Conservation (phyloP, 2,329 filamentous ascomycete genomes). For the Aschersonia sp. region DNA sequence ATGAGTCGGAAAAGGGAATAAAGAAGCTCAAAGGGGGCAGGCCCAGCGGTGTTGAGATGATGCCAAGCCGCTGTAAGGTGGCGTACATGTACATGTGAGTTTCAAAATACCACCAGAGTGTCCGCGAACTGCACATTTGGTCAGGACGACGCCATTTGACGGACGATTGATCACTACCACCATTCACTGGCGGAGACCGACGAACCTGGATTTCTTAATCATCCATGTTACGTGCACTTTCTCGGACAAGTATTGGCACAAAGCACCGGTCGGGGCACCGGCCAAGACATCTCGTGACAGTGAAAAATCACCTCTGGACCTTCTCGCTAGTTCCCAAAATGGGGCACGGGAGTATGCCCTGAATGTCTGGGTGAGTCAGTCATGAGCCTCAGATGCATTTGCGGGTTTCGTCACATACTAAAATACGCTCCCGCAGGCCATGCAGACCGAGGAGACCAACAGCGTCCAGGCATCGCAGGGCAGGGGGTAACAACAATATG, state of each 20-base stretch:
- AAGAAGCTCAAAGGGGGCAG: slow-evolving; percentile 35
- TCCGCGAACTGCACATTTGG: slow-evolving; percentile 11
- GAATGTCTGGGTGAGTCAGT: slow-evolving; percentile 29
- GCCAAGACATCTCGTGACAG: slow-evolving; percentile 16
- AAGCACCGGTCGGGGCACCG: slow-evolving; percentile 15
- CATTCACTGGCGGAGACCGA: slow-evolving; percentile 14
- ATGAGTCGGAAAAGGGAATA: slow-evolving; percentile 36
- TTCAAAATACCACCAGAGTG: slow-evolving; percentile 26
- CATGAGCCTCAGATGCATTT: not conserved
- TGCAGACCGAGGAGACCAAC: slow-evolving; percentile 36
- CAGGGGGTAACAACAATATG: slow-evolving; percentile 19
- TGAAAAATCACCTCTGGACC: slow-evolving; percentile 13
- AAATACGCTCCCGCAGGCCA: slow-evolving; percentile 37
- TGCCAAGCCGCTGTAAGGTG: slow-evolving; percentile 35
- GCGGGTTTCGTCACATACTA: slow-evolving; percentile 18
- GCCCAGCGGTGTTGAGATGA: slow-evolving; percentile 24
- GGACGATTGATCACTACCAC: not conserved
- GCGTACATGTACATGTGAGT: slow-evolving; percentile 37
- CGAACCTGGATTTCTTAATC: slow-evolving; percentile 8
- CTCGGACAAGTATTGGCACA: slow-evolving; percentile 15
- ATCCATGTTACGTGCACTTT: slow-evolving; percentile 12
- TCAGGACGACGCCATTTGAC: not conserved
- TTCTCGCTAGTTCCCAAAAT: slow-evolving; percentile 27
- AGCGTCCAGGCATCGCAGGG: slow-evolving; percentile 19
- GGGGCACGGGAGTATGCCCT: slow-evolving; percentile 31